These are phyloP conservation scores for Crithidia brevicula DNA, from an alignment of 208 protist genomes.

Conservation along the genomic window DNA sequence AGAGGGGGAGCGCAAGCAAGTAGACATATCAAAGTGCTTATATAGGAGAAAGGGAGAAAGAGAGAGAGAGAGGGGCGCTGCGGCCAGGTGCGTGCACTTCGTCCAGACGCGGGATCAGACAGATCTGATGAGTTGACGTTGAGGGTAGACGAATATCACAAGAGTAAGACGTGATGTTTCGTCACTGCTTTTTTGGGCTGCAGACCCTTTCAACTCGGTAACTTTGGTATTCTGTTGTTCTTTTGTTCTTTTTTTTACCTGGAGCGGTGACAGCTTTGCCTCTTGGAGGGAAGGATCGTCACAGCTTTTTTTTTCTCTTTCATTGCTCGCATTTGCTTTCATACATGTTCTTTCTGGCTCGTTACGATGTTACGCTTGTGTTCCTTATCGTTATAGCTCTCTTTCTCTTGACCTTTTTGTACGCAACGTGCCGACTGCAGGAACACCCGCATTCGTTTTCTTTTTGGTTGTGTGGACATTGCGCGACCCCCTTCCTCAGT, in stretches of 20 bases:
- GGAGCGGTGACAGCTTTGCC: not conserved
- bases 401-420: constrained; percentile 13
- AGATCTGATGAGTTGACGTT: not conserved
- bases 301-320: not conserved
- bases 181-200: not conserved
- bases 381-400: constrained; percentile 3
- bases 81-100: too few species aligned
- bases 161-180: not conserved
- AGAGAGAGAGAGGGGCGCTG: constrained; percentile 1
- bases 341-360: constrained; percentile 23
- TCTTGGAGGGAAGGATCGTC: not conserved
- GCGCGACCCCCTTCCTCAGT: not conserved
- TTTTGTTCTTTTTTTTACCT: not conserved
- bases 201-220: not conserved
- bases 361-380: constrained; percentile 8
- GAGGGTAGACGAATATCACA: not conserved
- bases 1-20: too few species aligned
- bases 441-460: not conserved
- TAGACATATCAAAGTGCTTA: too few species aligned
- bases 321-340: constrained; percentile 16
- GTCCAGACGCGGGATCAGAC: too few species aligned
- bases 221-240: not conserved
- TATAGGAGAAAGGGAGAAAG: constrained; percentile 3
- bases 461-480: not conserved
- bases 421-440: not conserved